Evolutionary conservation across 371 early-diverging fungal species (phyloP), one percentile per base, ranked within the genome.

Genomic region (Funneliformis caledonium): DNA sequence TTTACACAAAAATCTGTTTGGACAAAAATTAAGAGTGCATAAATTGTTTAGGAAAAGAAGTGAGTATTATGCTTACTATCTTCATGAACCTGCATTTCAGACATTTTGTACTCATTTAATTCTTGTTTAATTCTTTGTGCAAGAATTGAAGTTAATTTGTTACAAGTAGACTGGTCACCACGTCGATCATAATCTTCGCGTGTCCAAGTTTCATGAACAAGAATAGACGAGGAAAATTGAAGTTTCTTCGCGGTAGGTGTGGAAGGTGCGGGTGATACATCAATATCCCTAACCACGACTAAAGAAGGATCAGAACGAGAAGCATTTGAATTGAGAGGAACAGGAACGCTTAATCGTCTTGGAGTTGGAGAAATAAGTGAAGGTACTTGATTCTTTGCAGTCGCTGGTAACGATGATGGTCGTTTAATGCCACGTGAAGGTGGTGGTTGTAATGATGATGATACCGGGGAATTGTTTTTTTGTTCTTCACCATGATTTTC

Each of bases 71-170:
- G 83, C 31, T 90, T 91, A 74, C 94, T 93, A 37, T 93, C 92
- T 64, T 89, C 88, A 83, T 94, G 94, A 22, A 94, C 92, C 47
- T 86, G 86, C 94, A 94, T 93, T 78, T 93, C 94, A 61, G 88
- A 86, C 50, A 91, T 80, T 86, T 94, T 94, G 84, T 88, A 94
- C 82, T 93, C 90, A 83, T 94, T 94, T 80, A 94, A 83, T 81
- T 94, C 94, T 81, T 90, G 87, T 80, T 94, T 93, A 85, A 94
- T 93, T 82, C 88, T 88, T 85, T 91, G 88, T n/a, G 93, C 93
- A 67, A 92, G 85, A 22, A 88, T 81, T 2, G 92, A 89, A 2
- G 94, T 93, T 5, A 94, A 83, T 61, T 90, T 87, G 60, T 87
- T 87, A 65, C 91, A 90, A 8, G 92, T 92, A 43, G 89, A 85